Conservation (phyloP, 2,329 filamentous ascomycete species). For the Sordariomycetes sp. region DNA sequence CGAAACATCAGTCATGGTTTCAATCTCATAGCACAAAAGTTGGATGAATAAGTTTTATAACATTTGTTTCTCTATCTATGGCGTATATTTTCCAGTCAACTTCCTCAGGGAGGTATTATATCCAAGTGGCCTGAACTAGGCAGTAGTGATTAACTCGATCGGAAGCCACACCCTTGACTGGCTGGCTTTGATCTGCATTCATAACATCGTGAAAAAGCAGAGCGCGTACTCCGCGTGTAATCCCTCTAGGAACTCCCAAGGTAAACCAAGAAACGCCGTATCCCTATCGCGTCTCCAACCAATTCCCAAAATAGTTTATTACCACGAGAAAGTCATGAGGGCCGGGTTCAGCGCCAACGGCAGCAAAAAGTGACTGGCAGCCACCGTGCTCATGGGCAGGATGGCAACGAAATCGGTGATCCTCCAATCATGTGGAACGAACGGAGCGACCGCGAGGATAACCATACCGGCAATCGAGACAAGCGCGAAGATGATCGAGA, state of each 20-base stretch:
- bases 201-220: constrained; percentile 1
- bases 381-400: constrained; percentile 65
- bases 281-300: neutral
- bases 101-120: too few relatives aligned
- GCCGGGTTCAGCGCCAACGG: constrained; percentile 71
- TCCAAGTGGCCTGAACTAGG: too few relatives aligned
- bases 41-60: too few relatives aligned
- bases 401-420: constrained; percentile 69
- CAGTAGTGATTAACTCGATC: too few relatives aligned
- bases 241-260: too few relatives aligned
- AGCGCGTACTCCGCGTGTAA: too few relatives aligned
- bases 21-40: too few relatives aligned
- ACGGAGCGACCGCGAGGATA: constrained; percentile 51
- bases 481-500: constrained; percentile 54
- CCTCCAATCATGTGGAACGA: constrained; percentile 56
- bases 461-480: constrained; percentile 53
- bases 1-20: neutral
- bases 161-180: too few relatives aligned
- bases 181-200: too few relatives aligned
- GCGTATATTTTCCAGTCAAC: too few relatives aligned
- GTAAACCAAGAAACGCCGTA: neutral
- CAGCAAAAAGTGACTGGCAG: constrained; percentile 58
- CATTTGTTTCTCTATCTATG: too few relatives aligned
- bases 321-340: constrained; percentile 73
- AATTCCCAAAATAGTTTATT: constrained; percentile 13